Evolutionary conservation across 2,329 filamentous ascomycete species (phyloP).

Genomic region (Beauveria australis): DNA sequence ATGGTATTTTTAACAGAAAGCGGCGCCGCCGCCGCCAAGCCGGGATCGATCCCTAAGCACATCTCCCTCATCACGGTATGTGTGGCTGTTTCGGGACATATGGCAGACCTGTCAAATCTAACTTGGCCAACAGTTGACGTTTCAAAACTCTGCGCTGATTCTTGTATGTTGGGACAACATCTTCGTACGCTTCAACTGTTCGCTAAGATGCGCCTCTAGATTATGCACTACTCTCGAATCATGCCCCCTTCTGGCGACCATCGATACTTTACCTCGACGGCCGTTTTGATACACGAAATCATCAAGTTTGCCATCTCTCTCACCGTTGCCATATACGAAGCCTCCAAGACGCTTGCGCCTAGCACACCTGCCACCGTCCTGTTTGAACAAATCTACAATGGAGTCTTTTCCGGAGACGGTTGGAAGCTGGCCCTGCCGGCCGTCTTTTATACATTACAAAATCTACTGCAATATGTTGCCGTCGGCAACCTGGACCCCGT

Average conservation of each 20-base stretch:
- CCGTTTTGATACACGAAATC: conserved; percentile 87
- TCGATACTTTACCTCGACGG: conserved; percentile 88
- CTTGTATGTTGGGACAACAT: conserved; percentile 38
- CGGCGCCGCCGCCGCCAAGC: conserved; percentile 3
- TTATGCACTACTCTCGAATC: conserved; percentile 90
- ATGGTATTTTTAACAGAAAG: conserved; percentile 1
- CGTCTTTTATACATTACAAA: conserved; percentile 81
- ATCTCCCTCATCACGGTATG: conserved; percentile 19
- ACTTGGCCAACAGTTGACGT: conserved; percentile 47
- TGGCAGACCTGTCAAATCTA: not conserved
- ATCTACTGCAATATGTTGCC: conserved; percentile 87
- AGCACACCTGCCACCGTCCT: conserved; percentile 74
- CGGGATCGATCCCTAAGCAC: conserved; percentile 5
- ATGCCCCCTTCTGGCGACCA: conserved; percentile 81
- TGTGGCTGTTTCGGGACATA: not conserved
- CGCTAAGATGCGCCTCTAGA: conserved; percentile 36
- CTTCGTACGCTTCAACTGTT: no score
- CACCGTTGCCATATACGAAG: conserved; percentile 80
- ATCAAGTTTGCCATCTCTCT: conserved; percentile 83
- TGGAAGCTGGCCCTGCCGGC: conserved; percentile 94
- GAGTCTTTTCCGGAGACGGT: conserved; percentile 81
- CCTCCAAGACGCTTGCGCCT: conserved; percentile 67
- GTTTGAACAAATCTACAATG: conserved; percentile 68
- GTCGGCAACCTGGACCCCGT: conserved; percentile 87
- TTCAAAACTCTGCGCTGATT: conserved; percentile 69